Conservation (phyloP, 1,284 basidiomycete species). For the Retiboletus fuscus region DNA sequence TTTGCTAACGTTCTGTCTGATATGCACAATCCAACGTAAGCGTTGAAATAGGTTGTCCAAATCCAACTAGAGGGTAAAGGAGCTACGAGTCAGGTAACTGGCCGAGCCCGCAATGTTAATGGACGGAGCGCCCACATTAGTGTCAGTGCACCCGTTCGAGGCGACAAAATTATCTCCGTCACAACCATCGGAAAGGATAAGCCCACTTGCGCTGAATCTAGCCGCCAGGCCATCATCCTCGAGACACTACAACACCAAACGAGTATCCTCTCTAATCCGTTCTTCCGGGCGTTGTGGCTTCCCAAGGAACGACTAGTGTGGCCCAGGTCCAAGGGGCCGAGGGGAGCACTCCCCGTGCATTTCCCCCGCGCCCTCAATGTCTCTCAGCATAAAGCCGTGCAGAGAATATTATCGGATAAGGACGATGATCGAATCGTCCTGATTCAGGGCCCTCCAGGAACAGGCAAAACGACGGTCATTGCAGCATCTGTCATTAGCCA, state of each 20-base stretch:
- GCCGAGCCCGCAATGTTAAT: conserved; percentile 24
- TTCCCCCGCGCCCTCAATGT: conserved; percentile 45
- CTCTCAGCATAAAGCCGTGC: conserved; percentile 57
- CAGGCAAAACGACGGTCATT: conserved; percentile 52
- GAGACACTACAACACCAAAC: conserved; percentile 50
- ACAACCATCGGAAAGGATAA: conserved; percentile 58
- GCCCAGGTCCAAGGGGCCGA: background rate
- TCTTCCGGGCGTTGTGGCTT: conserved; percentile 60
- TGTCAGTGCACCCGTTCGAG: conserved; percentile 37
- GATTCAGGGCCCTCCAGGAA: conserved; percentile 69
- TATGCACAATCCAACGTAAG: background rate
- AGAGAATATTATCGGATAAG: conserved; percentile 49
- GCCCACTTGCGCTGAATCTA: conserved; percentile 56
- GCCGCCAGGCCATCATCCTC: conserved; percentile 52
- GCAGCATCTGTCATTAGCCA: conserved; percentile 62
- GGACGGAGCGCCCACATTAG: conserved; percentile 45
- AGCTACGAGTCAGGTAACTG: conserved; percentile 28
- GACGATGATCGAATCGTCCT: conserved; percentile 60
- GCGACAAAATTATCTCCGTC: conserved; percentile 44
- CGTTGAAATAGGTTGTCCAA: conserved; percentile 32
- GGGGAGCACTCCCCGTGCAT: conserved; percentile 14
- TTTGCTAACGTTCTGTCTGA: conserved; percentile 29
- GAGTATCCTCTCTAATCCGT: conserved; percentile 54
- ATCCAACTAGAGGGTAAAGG: conserved; percentile 32
- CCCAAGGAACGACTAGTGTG: no score